These are phyloP conservation scores for Powellomyces hirtus DNA, from an alignment of 192 early-diverging fungal species.

Conservation along the genomic window DNA sequence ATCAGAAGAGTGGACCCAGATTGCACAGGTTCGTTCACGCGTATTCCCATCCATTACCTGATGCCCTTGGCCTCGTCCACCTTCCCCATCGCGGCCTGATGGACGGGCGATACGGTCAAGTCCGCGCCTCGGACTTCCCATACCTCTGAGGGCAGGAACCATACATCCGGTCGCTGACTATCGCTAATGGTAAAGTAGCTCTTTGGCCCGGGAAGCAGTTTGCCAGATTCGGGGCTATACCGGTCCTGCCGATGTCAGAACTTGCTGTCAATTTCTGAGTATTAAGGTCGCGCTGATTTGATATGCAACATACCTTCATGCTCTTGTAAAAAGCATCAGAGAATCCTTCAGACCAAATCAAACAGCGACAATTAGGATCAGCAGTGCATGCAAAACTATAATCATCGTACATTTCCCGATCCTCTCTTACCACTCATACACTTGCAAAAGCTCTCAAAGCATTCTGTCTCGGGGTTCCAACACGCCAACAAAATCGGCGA, in stretches of 20 bases:
- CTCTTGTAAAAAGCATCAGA: slow-evolving; percentile 19
- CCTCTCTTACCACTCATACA: slow-evolving; percentile 28
- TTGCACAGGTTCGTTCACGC: neutral
- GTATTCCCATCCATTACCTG: slow-evolving; percentile 6
- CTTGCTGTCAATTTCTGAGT: too few relatives aligned
- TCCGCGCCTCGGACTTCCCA: slow-evolving; percentile 24
- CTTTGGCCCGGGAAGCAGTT: neutral
- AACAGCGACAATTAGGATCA: neutral
- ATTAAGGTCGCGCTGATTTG: too few relatives aligned
- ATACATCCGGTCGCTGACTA: slow-evolving; percentile 5
- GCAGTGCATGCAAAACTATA: too few relatives aligned
- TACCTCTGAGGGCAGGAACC: slow-evolving; percentile 23
- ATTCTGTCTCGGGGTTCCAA: slow-evolving; percentile 6
- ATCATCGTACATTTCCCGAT: neutral
- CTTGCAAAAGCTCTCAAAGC: slow-evolving; percentile 7
- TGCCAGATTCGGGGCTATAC: neutral
- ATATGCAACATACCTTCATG: slow-evolving; percentile 4
- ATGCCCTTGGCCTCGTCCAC: slow-evolving; percentile 6
- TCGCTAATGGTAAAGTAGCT: slow-evolving; percentile 13
- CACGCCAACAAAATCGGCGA: slow-evolving; percentile 16
- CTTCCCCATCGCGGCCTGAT: slow-evolving; percentile 4
- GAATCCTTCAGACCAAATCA: slow-evolving; percentile 8
- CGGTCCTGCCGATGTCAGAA: too few relatives aligned
- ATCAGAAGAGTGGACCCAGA: neutral
- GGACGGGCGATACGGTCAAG: slow-evolving; percentile 19